Conservation (phyloP, 306 rosid species). For the Vigna reflexopilosa region DNA sequence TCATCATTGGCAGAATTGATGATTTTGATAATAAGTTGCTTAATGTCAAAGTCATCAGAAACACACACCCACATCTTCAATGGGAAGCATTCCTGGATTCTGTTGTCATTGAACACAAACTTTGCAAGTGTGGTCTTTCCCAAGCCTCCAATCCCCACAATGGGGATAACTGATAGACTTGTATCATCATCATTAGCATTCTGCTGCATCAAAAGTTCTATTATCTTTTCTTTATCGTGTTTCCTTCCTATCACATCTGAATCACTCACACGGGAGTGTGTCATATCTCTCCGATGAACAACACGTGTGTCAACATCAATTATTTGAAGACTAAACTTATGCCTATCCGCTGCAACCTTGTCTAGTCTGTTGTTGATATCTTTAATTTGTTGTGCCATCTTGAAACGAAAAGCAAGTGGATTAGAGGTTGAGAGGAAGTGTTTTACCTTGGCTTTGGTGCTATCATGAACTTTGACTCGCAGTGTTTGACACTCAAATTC, state of each 20-base stretch:
- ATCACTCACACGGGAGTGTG: slow-evolving; percentile 27
- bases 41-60: slow-evolving; percentile 26
- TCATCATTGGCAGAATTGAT: not conserved
- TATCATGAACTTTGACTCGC: not conserved
- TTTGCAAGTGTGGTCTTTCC: slow-evolving; percentile 44
- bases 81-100: not conserved
- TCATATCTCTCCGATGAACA: not conserved
- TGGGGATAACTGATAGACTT: slow-evolving; percentile 5
- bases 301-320: slow-evolving; percentile 6
- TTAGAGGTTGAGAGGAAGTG: slow-evolving; percentile 7
- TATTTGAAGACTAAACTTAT: not conserved
- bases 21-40: not conserved
- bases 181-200: not conserved
- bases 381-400: slow-evolving; percentile 16
- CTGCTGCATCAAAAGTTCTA: slow-evolving; percentile 1
- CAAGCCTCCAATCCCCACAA: slow-evolving; percentile 42
- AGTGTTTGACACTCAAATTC: slow-evolving; percentile 34
- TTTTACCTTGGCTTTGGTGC: slow-evolving; percentile 9
- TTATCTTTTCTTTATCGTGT: not conserved
- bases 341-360: slow-evolving; percentile 3
- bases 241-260: not conserved
- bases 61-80: slow-evolving; percentile 37
- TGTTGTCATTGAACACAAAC: slow-evolving; percentile 18
- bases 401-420: not conserved
- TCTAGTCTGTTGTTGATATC: slow-evolving; percentile 4